Evolutionary conservation across 441 rosid genomes (phyloP).

Genomic region (Populus tomentosa): DNA sequence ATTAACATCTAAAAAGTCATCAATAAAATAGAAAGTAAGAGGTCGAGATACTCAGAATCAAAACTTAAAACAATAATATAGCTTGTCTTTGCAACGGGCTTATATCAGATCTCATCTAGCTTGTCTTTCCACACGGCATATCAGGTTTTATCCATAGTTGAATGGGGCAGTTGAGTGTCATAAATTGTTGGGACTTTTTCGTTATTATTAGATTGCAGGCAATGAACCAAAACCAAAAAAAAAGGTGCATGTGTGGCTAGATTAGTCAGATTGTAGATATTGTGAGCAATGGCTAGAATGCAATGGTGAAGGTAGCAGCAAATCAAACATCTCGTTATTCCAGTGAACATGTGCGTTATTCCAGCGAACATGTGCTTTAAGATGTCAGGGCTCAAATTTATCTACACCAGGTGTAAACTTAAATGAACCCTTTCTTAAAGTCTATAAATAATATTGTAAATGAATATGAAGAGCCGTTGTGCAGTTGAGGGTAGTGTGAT

Average conservation of each 20-base stretch:
- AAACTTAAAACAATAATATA: background rate
- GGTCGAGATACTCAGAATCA: too few relatives aligned
- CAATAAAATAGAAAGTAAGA: too few relatives aligned
- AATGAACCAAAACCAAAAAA: too few relatives aligned
- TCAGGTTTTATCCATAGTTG: background rate
- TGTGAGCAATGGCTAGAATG: too few relatives aligned
- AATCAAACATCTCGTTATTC: background rate
- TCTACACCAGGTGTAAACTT: background rate
- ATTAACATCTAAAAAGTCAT: too few relatives aligned
- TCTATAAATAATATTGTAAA: background rate
- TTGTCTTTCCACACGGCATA: background rate
- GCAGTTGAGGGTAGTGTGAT: background rate
- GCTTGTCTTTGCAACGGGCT: too few relatives aligned
- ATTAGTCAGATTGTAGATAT: too few relatives aligned
- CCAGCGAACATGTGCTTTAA: too few relatives aligned
- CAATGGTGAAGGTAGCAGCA: background rate
- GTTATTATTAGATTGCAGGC: too few relatives aligned
- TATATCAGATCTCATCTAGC: background rate
- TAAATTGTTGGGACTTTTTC: too few relatives aligned
- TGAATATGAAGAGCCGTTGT: background rate
- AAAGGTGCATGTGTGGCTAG: too few relatives aligned
- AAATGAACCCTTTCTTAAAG: background rate
- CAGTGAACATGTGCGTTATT: background rate
- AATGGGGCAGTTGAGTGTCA: background rate
- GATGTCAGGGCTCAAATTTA: background rate